Conservation (phyloP, 2,329 filamentous ascomycete species). For the Sporothrix mexicana region DNA sequence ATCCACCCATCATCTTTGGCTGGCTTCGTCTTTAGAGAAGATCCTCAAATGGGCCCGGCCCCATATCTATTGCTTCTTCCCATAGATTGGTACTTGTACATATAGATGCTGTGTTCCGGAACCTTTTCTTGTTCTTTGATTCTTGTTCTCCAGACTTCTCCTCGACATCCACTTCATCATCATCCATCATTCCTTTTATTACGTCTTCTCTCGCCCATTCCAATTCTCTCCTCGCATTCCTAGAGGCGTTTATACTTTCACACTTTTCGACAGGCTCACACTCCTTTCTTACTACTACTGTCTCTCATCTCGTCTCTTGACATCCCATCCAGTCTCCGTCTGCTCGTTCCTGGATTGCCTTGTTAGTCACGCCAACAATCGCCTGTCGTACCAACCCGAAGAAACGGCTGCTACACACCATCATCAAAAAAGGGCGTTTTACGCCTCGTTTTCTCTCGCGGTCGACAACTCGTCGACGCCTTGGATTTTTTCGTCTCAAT, state of each 20-base stretch:
- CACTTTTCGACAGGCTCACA: neutral
- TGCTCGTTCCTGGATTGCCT: neutral
- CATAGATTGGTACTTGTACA: constrained; percentile 22
- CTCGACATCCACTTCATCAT: constrained; percentile 8
- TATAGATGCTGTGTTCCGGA: constrained; percentile 29
- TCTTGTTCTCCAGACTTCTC: constrained; percentile 16
- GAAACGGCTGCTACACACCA: constrained; percentile 7
- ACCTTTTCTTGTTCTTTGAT: constrained; percentile 24
- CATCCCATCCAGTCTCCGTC: neutral
- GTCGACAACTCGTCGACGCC: neutral
- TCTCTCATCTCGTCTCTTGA: neutral
- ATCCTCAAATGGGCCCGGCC: constrained; percentile 21
- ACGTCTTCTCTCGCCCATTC: constrained; percentile 8
- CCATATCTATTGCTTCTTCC: constrained; percentile 24
- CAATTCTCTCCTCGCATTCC: neutral
- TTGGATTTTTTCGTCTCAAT: neutral
- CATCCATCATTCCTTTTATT: neutral
- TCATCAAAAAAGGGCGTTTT: constrained; percentile 2
- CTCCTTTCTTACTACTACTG: neutral
- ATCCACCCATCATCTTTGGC: constrained; percentile 17
- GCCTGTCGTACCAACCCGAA: neutral
- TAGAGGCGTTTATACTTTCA: neutral
- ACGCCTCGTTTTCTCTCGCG: constrained; percentile 9
- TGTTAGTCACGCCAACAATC: neutral
- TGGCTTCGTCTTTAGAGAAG: constrained; percentile 15